Base-by-base conservation (phyloP, 2,329 filamentous ascomycete genomes). In the Neofusicoccum sp. region DNA sequence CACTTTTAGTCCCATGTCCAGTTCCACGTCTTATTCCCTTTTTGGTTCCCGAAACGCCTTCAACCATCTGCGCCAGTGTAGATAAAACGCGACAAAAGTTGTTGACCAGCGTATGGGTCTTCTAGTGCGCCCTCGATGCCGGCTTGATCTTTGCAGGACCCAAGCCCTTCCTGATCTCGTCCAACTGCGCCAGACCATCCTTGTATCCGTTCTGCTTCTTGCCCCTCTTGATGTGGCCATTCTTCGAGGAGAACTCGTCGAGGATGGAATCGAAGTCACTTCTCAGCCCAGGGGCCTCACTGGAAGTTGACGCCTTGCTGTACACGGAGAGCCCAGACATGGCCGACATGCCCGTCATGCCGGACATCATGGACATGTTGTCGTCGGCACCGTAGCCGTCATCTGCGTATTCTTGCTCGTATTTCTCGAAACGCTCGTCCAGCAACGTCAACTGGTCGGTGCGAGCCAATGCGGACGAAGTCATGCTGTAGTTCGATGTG, bases 401-500 rank as follows among this genome's bases (percentile, higher is more conserved):
- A 47, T 86, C 78, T n/a, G 85, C 82, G 71, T 92, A 97, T 66
- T 89, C 83, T 75, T 94, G 90, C 76, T 97, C 92, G 22, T 98
- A 86, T 76, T 80, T 91, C 75, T 99, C 95, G 74, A 98, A 99
- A 31, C 95, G 87, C 50, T 90, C 90, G 74, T 99, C 96, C 6
- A 99, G 83, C 1, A 96, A 84, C 0, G 88, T 88, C 65, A 96
- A 85, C 45, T 93, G 92, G 71, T 97, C 94, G 1, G 93, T 99
- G 62, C 95, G 87, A 58, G 92, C 88, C 16, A 97, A 82, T 0
- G 92, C 90, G 0, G 93, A 96, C 1, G 91, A 96, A 0, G 91
- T 93, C 93, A 97, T 97, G 59, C 91, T 95, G 78, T 95, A 96
- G 64, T 86, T 88, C 0, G 93, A 95, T 0, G 91, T 89, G 67